These are phyloP conservation scores for Hyphodiscus hymeniophilus DNA, from an alignment of 495 filamentous ascomycete genomes.

Conservation along the genomic window DNA sequence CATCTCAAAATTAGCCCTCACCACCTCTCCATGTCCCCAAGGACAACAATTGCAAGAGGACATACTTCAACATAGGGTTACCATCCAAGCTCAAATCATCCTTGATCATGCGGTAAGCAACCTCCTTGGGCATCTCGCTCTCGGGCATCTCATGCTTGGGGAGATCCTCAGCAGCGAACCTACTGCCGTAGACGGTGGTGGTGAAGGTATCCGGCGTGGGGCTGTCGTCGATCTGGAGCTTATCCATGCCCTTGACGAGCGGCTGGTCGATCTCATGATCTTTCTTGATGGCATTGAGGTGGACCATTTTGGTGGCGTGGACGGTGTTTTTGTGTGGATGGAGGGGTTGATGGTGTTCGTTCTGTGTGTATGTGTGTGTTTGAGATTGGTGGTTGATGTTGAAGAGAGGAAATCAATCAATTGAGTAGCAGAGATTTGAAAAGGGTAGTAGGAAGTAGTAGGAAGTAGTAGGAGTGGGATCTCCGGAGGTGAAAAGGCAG, in stretches of 20 bases:
- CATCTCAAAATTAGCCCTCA: not conserved
- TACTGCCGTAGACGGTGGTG: constrained; percentile 76
- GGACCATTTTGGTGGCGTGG: constrained; percentile 52
- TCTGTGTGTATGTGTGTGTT: no score
- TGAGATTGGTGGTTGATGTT: not conserved
- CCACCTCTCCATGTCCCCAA: no score
- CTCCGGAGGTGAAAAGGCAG: not conserved
- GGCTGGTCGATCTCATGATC: constrained; percentile 35
- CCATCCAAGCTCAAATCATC: constrained; percentile 85
- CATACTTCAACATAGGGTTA: constrained; percentile 81
- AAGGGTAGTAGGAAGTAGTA: not conserved
- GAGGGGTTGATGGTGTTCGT: not conserved
- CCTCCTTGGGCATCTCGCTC: constrained; percentile 74
- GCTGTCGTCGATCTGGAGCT: constrained; percentile 30
- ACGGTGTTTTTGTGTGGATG: not conserved
- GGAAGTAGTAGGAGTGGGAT: not conserved
- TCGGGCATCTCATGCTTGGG: constrained; percentile 86
- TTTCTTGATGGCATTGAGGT: constrained; percentile 48
- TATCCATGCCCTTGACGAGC: constrained; percentile 36
- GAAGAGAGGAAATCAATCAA: not conserved
- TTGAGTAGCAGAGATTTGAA: not conserved
- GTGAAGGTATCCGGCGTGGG: constrained; percentile 49
- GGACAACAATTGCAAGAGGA: constrained; percentile 2
- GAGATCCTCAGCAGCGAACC: constrained; percentile 69
- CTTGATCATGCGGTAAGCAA: constrained; percentile 94